phyloP scores from a whole-genome alignment of 345 rosid genomes.

The Eucalyptus regnans region DNA sequence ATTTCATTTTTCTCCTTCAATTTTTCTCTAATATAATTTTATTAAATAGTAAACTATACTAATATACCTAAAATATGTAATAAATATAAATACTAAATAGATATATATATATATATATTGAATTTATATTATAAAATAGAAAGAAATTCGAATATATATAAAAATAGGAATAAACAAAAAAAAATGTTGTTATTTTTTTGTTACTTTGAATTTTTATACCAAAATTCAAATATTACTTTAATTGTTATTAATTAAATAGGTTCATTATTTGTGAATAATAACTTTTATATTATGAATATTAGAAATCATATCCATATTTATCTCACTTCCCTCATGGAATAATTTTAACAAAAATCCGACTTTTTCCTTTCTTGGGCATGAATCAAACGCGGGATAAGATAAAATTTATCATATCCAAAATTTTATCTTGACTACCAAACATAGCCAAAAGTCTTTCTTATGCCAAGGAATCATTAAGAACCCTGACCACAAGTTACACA shows the following conservation, averaged over 20 bases:
- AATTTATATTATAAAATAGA: no score
- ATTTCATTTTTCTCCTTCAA: neutral
- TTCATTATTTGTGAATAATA: neutral
- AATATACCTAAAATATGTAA: neutral
- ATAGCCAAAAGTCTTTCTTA: neutral
- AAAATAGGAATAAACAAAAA: no score
- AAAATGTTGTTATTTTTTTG: neutral
- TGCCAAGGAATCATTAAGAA: neutral
- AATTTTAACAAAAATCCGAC: no score
- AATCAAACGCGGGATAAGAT: neutral
- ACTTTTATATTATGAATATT: no score
- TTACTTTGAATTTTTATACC: no score
- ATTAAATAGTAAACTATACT: neutral
- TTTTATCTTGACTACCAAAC: no score
- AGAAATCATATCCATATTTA: neutral
- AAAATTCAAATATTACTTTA: no score
- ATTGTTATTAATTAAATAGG: no score
- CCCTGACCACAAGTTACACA: neutral
- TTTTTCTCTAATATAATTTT: no score
- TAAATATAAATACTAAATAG: neutral
- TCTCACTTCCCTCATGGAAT: neutral
- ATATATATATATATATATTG: no score
- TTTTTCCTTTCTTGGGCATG: neutral
- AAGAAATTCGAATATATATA: neutral
- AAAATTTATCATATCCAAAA: neutral